A percentile compares a stretch with the other conserved stretches of the same genome.
Conservation (phyloP, 228 moss, liverwort and hornwort genomes). For the Sphagnum magellanicum region DNA sequence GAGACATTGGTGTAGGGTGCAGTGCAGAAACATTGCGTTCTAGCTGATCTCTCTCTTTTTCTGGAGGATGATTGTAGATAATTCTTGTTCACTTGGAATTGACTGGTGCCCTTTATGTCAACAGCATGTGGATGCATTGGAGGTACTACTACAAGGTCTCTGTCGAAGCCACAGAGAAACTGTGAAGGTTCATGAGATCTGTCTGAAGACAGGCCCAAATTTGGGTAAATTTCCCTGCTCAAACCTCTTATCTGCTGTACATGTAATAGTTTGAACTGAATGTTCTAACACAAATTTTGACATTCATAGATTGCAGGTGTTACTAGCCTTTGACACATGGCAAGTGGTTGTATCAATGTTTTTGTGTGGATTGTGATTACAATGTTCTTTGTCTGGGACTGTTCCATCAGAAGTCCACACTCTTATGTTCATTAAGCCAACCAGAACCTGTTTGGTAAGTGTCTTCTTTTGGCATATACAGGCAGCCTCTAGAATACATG, state of each 20-base stretch:
- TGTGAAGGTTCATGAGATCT: slow-evolving; percentile 81
- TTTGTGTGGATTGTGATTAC: slow-evolving; percentile 5
- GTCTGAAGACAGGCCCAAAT: slow-evolving; percentile 79
- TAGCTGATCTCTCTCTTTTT: slow-evolving; percentile 9
- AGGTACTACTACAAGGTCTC: slow-evolving; percentile 88
- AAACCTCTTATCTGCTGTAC: too few relatives aligned
- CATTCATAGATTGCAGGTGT: too few relatives aligned
- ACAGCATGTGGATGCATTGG: slow-evolving; percentile 92
- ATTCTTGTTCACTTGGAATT: not conserved
- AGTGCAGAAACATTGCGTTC: slow-evolving; percentile 25
- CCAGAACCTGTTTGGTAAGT: slow-evolving; percentile 72
- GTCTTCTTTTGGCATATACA: not conserved
- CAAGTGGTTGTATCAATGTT: too few relatives aligned
- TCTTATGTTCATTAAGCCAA: slow-evolving; percentile 64
- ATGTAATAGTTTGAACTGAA: too few relatives aligned
- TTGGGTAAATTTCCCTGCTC: slow-evolving; percentile 32
- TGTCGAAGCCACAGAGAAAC: slow-evolving; percentile 84
- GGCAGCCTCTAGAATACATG: not conserved
- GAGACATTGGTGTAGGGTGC: slow-evolving; percentile 17
- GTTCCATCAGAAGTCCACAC: slow-evolving; percentile 72
- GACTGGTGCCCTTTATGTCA: not conserved
- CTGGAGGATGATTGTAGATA: not conserved
- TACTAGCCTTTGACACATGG: too few relatives aligned
- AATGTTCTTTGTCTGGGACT: slow-evolving; percentile 34
- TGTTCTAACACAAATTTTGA: too few relatives aligned